A percentile compares a stretch with the other conserved stretches of the same genome.
Evolutionary conservation across 371 early-diverging fungal species (phyloP).

Genomic region (Catenaria anguillulae): DNA sequence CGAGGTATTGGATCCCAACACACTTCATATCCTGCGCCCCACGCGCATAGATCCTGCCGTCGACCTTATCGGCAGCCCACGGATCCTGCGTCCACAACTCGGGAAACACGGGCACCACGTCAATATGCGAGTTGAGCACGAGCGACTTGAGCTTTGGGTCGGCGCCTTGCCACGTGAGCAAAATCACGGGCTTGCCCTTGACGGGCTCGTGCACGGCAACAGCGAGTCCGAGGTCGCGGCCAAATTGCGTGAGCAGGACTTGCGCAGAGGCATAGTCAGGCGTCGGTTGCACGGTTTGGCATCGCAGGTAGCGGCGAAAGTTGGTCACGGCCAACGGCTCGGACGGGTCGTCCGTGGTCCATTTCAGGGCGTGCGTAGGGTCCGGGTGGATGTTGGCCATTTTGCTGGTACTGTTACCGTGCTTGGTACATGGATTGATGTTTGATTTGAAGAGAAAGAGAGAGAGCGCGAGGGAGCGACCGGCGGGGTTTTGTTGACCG

Average conservation of each 20-base stretch:
- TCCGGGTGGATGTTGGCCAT: no score
- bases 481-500: no score
- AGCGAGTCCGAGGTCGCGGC: constrained; percentile 40
- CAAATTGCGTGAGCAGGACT: constrained; percentile 27
- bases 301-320: constrained; percentile 57
- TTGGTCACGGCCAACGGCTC: constrained; percentile 31
- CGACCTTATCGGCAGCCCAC: constrained; percentile 47
- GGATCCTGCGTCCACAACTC: constrained; percentile 57
- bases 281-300: constrained; percentile 60
- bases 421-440: no score
- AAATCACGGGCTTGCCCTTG: constrained; percentile 48
- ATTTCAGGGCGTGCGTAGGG: no score
- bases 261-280: constrained; percentile 52
- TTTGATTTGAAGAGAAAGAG: no score
- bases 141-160: constrained; percentile 37
- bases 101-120: constrained; percentile 66
- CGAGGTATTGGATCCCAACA: constrained; percentile 41
- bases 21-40: constrained; percentile 73
- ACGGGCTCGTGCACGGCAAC: constrained; percentile 15
- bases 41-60: constrained; percentile 54
- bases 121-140: constrained; percentile 64
- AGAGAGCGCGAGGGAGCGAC: no score
- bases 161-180: constrained; percentile 45
- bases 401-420: no score
- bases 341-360: neutral